phyloP scores from a whole-genome alignment of 75 land plant species.

The Pinus taeda region DNA sequence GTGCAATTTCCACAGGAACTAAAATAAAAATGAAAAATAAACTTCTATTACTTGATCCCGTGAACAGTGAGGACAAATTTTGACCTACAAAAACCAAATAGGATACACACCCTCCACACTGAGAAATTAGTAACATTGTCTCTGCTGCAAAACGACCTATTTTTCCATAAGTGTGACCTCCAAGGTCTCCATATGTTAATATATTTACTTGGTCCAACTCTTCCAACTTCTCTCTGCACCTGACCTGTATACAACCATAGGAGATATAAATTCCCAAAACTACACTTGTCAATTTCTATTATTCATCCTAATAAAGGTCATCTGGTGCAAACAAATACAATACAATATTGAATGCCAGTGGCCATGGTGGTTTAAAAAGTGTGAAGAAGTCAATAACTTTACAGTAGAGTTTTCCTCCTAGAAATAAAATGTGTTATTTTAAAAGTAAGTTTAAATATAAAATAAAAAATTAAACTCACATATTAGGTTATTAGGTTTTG shows the following conservation, averaged over 20 bases:
- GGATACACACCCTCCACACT: conserved; percentile 71
- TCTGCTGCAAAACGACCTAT: conserved; percentile 54
- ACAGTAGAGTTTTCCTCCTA: too few relatives aligned
- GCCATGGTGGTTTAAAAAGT: background rate
- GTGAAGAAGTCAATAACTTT: background rate
- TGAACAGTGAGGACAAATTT: conserved; percentile 61
- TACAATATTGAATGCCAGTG: background rate
- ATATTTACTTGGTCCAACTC: conserved; percentile 11
- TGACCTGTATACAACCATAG: conserved; percentile 32
- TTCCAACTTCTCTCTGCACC: conserved; percentile 46
- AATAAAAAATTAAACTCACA: background rate
- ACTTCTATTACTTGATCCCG: conserved; percentile 7
- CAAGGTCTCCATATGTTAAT: conserved; percentile 69
- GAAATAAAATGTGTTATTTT: too few relatives aligned
- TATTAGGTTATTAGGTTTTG: background rate
- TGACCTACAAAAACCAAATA: conserved; percentile 79
- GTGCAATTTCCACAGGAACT: conserved; percentile 45
- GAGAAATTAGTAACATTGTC: conserved; percentile 52
- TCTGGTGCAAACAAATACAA: background rate
- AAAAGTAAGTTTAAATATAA: too few relatives aligned
- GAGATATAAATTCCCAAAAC: background rate
- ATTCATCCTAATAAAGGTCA: background rate
- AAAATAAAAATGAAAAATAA: conserved; percentile 41
- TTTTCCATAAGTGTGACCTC: conserved; percentile 36
- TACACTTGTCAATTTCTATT: background rate